phyloP scores from a whole-genome alignment of 352 stramenopile genomes.

The Phytophthora kernoviae region DNA sequence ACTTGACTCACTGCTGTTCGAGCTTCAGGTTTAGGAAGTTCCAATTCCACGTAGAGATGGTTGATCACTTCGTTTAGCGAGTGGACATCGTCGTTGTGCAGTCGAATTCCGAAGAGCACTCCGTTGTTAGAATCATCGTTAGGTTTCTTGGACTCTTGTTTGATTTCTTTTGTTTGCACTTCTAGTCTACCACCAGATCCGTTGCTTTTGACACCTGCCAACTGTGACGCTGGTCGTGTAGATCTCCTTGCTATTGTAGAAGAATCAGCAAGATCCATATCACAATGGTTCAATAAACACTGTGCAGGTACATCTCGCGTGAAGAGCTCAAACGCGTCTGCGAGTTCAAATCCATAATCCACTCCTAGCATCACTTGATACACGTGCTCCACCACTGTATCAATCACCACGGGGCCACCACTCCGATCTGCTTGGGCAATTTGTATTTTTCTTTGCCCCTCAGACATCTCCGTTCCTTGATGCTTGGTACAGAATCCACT shows the following conservation, averaged over 20 bases:
- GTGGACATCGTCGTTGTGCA: constrained; percentile 89
- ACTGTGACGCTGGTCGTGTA: constrained; percentile 19
- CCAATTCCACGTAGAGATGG: constrained; percentile 57
- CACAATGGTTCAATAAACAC: constrained; percentile 46
- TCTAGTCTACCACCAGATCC: constrained; percentile 32
- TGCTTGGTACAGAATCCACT: constrained; percentile 83
- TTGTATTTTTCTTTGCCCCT: constrained; percentile 48
- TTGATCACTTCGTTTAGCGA: constrained; percentile 78
- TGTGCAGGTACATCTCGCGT: constrained; percentile 56
- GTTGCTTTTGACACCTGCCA: constrained; percentile 17
- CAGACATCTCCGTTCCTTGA: constrained; percentile 51
- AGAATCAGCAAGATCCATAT: constrained; percentile 38
- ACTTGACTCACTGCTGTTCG: constrained; percentile 58
- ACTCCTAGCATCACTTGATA: constrained; percentile 69
- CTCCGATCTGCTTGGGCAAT: constrained; percentile 65
- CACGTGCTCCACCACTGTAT: constrained; percentile 77
- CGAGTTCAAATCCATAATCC: constrained; percentile 75
- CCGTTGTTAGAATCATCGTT: constrained; percentile 7
- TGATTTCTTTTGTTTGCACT: constrained; percentile 24
- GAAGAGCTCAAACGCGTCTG: constrained; percentile 73
- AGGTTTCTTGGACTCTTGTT: constrained; percentile 12
- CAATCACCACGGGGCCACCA: constrained; percentile 69
- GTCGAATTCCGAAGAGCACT: constrained; percentile 59
- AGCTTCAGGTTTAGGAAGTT: constrained; percentile 57
- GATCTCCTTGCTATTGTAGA: constrained; percentile 5